A percentile compares a stretch with the other conserved stretches of the same genome.
phyloP scores from a whole-genome alignment of 2,329 filamentous ascomycete genomes.

The Ascochyta koolunga region DNA sequence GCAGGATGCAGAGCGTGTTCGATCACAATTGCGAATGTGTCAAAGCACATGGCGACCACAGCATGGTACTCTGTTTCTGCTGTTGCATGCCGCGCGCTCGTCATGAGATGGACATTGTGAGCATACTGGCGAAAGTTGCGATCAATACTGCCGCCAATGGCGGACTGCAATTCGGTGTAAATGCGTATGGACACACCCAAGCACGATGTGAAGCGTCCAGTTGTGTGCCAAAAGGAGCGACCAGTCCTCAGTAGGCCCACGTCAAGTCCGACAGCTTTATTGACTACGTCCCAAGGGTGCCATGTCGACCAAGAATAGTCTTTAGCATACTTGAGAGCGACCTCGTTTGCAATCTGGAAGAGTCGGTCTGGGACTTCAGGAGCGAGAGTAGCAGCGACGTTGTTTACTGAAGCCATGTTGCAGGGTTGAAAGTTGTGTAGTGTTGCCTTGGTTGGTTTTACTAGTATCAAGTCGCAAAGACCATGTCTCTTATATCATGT shows the following conservation, averaged over 20 bases:
- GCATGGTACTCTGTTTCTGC: slow-evolving; percentile 6
- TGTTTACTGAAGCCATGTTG: not conserved
- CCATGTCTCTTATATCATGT: not conserved
- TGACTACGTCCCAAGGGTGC: slow-evolving; percentile 2
- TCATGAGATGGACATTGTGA: not conserved
- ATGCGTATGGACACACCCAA: not conserved
- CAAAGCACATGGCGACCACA: slow-evolving; percentile 11
- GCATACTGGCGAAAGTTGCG: not conserved
- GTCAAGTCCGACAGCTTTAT: not conserved
- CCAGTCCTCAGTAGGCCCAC: not conserved
- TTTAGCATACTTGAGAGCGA: not conserved
- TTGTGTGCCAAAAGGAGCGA: not conserved
- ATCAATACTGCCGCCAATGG: not conserved
- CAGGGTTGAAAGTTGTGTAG: not conserved
- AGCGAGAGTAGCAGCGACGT: not conserved
- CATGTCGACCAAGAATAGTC: slow-evolving; percentile 4
- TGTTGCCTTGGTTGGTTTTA: not conserved
- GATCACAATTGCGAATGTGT: slow-evolving; percentile 7
- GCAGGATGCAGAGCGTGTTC: slow-evolving; percentile 1
- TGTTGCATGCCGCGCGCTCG: not conserved
- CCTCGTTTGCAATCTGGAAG: not conserved
- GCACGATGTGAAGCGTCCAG: not conserved
- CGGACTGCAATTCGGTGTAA: not conserved
- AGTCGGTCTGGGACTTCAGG: not conserved
- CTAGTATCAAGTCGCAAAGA: too few species aligned